These are phyloP conservation scores for Mortierella polycephala DNA, from an alignment of 371 early-diverging fungal species.

Conservation along the genomic window DNA sequence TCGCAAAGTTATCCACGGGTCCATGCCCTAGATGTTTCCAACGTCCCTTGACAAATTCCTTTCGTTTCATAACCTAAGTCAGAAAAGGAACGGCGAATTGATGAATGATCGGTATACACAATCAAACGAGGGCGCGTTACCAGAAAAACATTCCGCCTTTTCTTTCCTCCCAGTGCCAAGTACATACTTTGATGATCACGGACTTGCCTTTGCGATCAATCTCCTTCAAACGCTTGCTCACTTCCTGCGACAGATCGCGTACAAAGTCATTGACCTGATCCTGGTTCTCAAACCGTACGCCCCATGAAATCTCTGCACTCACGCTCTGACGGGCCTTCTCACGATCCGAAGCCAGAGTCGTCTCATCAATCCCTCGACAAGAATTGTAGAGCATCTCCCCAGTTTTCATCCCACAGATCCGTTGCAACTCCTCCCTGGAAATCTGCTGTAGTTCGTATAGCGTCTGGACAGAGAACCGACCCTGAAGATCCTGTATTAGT, in stretches of 20 bases:
- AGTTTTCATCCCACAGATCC: constrained; percentile 76
- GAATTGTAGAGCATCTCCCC: constrained; percentile 72
- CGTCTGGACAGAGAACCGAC: constrained; percentile 54
- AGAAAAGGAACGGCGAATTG: not conserved
- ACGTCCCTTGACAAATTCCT: constrained; percentile 61
- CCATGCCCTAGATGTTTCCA: constrained; percentile 77
- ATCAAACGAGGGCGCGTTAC: too few species aligned
- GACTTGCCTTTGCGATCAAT: constrained; percentile 60
- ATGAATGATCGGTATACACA: too few species aligned
- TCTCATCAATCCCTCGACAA: constrained; percentile 82
- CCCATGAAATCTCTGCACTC: constrained; percentile 87
- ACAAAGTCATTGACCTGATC: constrained; percentile 74
- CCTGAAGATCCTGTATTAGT: constrained; percentile 34
- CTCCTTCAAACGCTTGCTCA: constrained; percentile 60
- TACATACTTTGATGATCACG: constrained; percentile 68
- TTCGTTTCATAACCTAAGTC: constrained; percentile 58
- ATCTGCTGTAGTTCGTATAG: constrained; percentile 66
- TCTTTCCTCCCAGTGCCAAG: not conserved
- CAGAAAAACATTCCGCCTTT: not conserved
- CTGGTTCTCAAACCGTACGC: constrained; percentile 80
- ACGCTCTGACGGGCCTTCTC: constrained; percentile 79
- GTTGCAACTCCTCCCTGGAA: constrained; percentile 59
- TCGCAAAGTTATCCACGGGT: constrained; percentile 68
- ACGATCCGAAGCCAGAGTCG: constrained; percentile 62
- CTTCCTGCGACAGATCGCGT: constrained; percentile 62